A percentile compares a stretch with the other conserved stretches of the same genome.
Evolutionary conservation across 192 early-diverging fungal genomes (phyloP).

Genomic region (Backusella liffmaniae): DNA sequence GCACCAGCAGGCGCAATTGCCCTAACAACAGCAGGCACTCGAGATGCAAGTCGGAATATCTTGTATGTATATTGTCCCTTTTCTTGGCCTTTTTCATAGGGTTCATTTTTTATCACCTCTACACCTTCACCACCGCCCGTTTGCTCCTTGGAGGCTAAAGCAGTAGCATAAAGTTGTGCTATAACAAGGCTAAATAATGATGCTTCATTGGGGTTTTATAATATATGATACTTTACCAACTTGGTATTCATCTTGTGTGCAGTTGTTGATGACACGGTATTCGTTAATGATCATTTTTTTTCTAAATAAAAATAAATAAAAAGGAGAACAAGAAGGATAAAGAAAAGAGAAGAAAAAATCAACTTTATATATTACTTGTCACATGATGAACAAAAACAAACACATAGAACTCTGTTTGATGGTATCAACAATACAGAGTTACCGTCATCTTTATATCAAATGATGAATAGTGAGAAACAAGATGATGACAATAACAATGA

Average conservation of each 20-base stretch:
- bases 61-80: conserved; percentile 84
- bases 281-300: conserved; percentile 63
- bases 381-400: conserved; percentile 7
- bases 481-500: neutral
- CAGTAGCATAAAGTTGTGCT: conserved; percentile 77
- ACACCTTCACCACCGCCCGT: conserved; percentile 82
- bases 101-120: conserved; percentile 75
- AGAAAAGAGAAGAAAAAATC: neutral
- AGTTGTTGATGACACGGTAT: conserved; percentile 75
- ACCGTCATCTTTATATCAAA: conserved; percentile 5
- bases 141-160: conserved; percentile 73
- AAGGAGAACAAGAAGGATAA: neutral
- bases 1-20: conserved; percentile 60
- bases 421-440: neutral
- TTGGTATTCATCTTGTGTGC: conserved; percentile 72
- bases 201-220: neutral
- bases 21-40: conserved; percentile 59
- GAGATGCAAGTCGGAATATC: conserved; percentile 57
- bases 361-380: neutral
- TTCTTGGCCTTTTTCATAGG: conserved; percentile 65
- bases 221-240: conserved; percentile 30
- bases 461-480: neutral
- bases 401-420: neutral
- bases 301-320: neutral
- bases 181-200: neutral